phyloP scores from a whole-genome alignment of 495 filamentous ascomycete genomes.

The Cercophora samala region DNA sequence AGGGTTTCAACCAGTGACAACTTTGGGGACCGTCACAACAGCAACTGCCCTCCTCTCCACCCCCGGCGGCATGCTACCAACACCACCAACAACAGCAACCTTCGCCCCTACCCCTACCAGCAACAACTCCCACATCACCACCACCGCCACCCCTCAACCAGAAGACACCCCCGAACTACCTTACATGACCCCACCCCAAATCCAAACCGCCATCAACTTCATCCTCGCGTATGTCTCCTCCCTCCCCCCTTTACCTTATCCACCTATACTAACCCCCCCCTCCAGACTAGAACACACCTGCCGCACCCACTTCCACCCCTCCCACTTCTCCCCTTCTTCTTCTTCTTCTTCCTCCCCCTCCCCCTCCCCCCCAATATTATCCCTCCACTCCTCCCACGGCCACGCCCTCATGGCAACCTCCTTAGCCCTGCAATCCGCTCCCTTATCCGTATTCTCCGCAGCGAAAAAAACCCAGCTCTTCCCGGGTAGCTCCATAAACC shows the following conservation, averaged over 20 bases:
- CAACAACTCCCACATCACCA: not conserved
- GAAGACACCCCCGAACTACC: slow-evolving; percentile 9
- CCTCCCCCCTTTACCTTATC: not conserved
- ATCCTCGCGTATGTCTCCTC: slow-evolving; percentile 43
- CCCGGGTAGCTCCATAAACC: not conserved
- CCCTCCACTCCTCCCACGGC: not conserved
- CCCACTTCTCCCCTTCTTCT: slow-evolving; percentile 24
- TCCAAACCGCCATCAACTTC: slow-evolving; percentile 48
- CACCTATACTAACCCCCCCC: not conserved
- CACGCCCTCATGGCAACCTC: not conserved
- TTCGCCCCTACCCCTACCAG: not conserved
- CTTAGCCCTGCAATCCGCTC: not conserved
- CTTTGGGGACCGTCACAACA: not conserved
- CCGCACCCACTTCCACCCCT: slow-evolving; percentile 44
- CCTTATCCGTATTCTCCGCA: not conserved
- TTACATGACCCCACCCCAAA: slow-evolving; percentile 34
- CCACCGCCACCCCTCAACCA: slow-evolving; percentile 7
- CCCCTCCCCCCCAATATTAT: slow-evolving; percentile 23
- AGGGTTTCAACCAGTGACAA: not conserved
- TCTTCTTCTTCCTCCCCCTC: slow-evolving; percentile 20
- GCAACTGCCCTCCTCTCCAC: not conserved
- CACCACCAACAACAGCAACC: not conserved
- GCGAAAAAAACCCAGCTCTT: not conserved
- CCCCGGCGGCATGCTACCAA: not conserved
- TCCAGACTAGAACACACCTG: slow-evolving; percentile 50